Evolutionary conservation across 257 asterid species (phyloP).

Genomic region (Nemophila menziesii): DNA sequence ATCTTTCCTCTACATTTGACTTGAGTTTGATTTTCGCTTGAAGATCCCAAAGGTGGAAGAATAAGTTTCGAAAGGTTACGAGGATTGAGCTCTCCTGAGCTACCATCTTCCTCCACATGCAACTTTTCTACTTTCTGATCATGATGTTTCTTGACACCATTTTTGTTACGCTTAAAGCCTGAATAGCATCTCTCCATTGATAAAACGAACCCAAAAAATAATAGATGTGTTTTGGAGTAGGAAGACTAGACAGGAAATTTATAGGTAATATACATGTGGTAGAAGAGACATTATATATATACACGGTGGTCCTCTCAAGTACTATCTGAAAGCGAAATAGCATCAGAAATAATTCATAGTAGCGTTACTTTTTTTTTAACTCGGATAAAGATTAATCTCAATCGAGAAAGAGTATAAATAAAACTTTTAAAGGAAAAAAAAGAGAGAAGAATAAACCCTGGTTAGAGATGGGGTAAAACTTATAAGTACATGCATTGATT

Average conservation of each 20-base stretch:
- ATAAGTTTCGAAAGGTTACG: conserved; percentile 59
- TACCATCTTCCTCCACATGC: background rate
- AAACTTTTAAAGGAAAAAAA: too few species aligned
- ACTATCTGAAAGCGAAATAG: background rate
- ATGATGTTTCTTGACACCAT: background rate
- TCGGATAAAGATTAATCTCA: too few species aligned
- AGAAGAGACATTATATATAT: background rate
- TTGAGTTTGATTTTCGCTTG: conserved; percentile 14
- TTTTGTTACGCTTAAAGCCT: background rate
- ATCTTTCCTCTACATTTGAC: conserved; percentile 22
- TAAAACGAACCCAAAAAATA: background rate
- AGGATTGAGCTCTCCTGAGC: conserved; percentile 37
- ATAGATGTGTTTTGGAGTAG: too few species aligned
- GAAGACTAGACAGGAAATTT: background rate
- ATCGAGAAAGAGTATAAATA: too few species aligned
- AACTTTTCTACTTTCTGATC: background rate
- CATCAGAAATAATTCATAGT: too few species aligned
- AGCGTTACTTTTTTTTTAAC: too few species aligned
- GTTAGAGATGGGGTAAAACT: too few species aligned
- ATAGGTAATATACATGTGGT: background rate
- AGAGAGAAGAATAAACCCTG: too few species aligned
- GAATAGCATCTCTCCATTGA: background rate
- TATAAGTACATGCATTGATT: too few species aligned
- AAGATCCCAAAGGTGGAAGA: conserved; percentile 73
- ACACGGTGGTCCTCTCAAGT: background rate